These are phyloP conservation scores for Alternaria sp. DNA, from an alignment of 2,329 filamentous ascomycete species.

Conservation along the genomic window DNA sequence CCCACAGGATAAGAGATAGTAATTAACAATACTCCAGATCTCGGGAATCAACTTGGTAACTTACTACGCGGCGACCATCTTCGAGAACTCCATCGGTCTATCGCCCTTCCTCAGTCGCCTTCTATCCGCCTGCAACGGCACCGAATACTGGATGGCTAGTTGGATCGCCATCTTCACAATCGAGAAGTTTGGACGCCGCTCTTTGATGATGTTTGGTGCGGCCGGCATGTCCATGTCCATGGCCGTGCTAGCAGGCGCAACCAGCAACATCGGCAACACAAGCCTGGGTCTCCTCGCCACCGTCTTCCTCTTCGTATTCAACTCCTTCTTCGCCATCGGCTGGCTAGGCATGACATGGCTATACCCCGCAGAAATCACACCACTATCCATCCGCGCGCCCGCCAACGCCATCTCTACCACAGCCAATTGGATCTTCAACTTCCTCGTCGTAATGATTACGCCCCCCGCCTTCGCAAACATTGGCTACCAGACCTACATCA, in stretches of 20 bases:
- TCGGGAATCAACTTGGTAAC: conserved; percentile 49
- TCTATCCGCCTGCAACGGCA: conserved; percentile 51
- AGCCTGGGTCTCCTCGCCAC: conserved; percentile 54
- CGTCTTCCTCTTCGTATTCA: conserved; percentile 91
- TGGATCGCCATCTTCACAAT: conserved; percentile 53
- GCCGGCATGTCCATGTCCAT: conserved; percentile 45
- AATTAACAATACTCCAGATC: conserved; percentile 42
- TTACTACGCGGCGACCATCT: conserved; percentile 53
- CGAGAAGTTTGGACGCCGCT: conserved; percentile 47
- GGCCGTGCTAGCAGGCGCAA: conserved; percentile 44
- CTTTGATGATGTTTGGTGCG: conserved; percentile 49
- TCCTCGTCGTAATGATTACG: conserved; percentile 71
- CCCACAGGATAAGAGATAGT: too few relatives aligned
- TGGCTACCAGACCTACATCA: conserved; percentile 62
- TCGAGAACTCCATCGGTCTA: conserved; percentile 50
- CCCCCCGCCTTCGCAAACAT: conserved; percentile 66
- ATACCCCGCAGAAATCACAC: conserved; percentile 78
- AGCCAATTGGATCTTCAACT: conserved; percentile 59
- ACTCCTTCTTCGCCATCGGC: conserved; percentile 88
- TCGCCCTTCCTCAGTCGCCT: conserved; percentile 44
- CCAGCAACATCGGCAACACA: conserved; percentile 31
- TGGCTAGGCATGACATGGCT: conserved; percentile 75
- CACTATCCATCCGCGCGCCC: conserved; percentile 83
- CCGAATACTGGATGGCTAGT: conserved; percentile 51
- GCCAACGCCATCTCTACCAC: conserved; percentile 88